A percentile compares a stretch with the other conserved stretches of the same genome.
Conservation (phyloP, 352 stramenopile species). For the Phytophthora sojae region DNA sequence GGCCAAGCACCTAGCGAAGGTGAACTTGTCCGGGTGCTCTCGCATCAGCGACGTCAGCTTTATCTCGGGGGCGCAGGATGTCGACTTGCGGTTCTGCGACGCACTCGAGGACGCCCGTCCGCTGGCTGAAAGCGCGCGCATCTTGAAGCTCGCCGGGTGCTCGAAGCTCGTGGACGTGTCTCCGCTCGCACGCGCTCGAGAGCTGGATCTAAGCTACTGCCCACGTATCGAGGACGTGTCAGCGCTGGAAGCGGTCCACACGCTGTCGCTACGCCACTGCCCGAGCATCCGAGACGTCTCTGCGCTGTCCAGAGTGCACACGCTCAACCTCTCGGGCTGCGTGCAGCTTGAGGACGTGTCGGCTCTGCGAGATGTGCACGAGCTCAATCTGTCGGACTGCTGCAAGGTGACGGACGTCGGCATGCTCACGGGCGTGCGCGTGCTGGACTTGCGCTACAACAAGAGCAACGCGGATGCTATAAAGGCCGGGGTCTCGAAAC, state of each 20-base stretch:
- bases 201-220: constrained; percentile 76
- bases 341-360: constrained; percentile 55
- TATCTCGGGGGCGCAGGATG: constrained; percentile 42
- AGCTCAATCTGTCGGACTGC: constrained; percentile 75
- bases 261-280: constrained; percentile 71
- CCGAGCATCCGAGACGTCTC: constrained; percentile 55
- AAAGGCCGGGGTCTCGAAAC: constrained; percentile 31
- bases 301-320: constrained; percentile 50
- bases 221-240: constrained; percentile 59
- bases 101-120: constrained; percentile 56
- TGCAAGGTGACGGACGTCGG: constrained; percentile 50
- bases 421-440: constrained; percentile 65
- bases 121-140: constrained; percentile 33
- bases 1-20: constrained; percentile 19
- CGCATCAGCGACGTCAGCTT: constrained; percentile 54
- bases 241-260: constrained; percentile 54
- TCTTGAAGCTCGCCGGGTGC: constrained; percentile 71
- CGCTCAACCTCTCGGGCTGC: constrained; percentile 70
- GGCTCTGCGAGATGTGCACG: constrained; percentile 50
- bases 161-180: constrained; percentile 58
- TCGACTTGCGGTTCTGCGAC: constrained; percentile 79
- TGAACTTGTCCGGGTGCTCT: constrained; percentile 70
- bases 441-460: constrained; percentile 75
- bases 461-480: constrained; percentile 25
- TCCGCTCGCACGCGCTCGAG: constrained; percentile 48